These are phyloP conservation scores for Ceratonia siliqua DNA, from an alignment of 306 rosid genomes.

Conservation along the genomic window DNA sequence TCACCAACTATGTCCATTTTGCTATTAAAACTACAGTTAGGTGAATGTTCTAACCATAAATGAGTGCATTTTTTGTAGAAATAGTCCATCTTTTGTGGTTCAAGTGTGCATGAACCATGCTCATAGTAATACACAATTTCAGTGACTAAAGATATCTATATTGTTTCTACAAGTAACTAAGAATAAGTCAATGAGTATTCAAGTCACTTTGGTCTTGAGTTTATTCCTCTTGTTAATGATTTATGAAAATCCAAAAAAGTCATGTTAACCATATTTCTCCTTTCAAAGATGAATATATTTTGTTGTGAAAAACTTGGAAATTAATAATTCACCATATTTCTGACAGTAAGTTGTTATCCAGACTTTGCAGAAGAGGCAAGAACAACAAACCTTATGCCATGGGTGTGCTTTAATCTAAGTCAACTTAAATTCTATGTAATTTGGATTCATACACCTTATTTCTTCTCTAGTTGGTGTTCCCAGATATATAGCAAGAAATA, in stretches of 20 bases:
- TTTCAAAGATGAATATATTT: too few relatives aligned
- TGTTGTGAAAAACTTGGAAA: constrained; percentile 75
- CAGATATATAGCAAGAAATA: constrained; percentile 45
- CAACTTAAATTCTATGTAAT: constrained; percentile 83
- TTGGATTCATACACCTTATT: constrained; percentile 94
- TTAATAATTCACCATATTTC: constrained; percentile 27
- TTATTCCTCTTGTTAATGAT: too few relatives aligned
- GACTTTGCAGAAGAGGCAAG: not conserved
- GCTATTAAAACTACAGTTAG: not conserved
- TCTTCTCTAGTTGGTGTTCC: constrained; percentile 97
- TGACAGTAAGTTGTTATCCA: not conserved
- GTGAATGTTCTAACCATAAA: not conserved
- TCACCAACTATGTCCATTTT: not conserved
- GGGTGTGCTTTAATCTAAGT: constrained; percentile 97
- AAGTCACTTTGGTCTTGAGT: too few relatives aligned
- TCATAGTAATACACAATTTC: not conserved
- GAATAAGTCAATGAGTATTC: too few relatives aligned
- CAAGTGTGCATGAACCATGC: not conserved
- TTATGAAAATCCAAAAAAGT: too few relatives aligned
- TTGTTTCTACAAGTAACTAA: too few relatives aligned
- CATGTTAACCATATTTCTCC: too few relatives aligned
- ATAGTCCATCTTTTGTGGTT: not conserved
- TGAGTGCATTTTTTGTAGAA: constrained; percentile 2
- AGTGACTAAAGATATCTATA: not conserved
- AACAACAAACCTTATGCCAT: constrained; percentile 80